Evolutionary conservation across 2,329 filamentous ascomycete species (phyloP).

Genomic region (Intubia oerlemansii): DNA sequence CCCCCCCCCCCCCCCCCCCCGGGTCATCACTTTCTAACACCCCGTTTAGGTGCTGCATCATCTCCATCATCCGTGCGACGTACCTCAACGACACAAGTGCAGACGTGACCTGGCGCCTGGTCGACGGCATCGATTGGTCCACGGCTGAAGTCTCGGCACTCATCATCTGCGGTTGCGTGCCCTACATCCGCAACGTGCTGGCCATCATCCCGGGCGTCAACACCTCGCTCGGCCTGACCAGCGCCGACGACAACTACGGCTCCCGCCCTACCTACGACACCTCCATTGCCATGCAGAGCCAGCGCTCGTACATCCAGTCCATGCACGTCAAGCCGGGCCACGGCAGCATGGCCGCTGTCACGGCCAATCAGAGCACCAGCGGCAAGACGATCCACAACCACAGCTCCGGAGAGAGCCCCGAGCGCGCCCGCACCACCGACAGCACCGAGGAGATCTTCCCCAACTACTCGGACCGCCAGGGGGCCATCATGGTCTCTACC

Average conservation of each 20-base stretch:
- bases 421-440: no score
- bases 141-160: slow-evolving; percentile 16
- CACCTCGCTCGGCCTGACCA: slow-evolving; percentile 1
- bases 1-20: no score
- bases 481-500: no score
- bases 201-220: slow-evolving; percentile 3
- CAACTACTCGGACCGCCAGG: no score
- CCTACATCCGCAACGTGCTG: slow-evolving; percentile 3
- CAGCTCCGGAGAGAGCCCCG: no score
- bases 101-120: slow-evolving; percentile 14
- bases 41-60: no score
- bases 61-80: no score
- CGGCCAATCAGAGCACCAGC: no score
- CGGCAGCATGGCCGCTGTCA: background rate
- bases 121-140: slow-evolving; percentile 13
- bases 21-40: no score
- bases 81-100: no score
- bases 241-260: slow-evolving; percentile 2
- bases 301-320: slow-evolving; percentile 1
- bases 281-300: slow-evolving; percentile 2
- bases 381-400: no score
- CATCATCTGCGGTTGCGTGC: slow-evolving; percentile 13
- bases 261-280: slow-evolving; percentile 1
- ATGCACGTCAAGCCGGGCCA: background rate
- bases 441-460: no score